Conservation (phyloP, 75 land plant species). For the Azolla pinnata region DNA sequence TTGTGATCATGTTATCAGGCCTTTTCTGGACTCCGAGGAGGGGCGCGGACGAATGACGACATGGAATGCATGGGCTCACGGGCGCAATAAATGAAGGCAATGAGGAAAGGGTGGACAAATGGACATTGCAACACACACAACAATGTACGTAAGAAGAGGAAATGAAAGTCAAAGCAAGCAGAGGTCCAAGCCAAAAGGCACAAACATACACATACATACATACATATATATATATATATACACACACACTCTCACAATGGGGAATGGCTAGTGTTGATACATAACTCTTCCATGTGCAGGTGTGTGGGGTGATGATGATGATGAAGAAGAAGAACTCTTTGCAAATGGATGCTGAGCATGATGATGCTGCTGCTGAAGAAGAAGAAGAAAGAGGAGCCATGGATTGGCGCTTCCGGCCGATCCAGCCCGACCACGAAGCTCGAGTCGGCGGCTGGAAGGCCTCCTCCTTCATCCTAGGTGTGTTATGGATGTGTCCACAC, state of each 20-base stretch:
- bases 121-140: neutral
- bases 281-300: too few relatives aligned
- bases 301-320: too few relatives aligned
- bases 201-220: neutral
- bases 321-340: too few relatives aligned
- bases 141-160: neutral
- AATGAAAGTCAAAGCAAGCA: neutral
- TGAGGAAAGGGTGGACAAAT: too few relatives aligned
- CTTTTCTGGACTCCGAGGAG: too few relatives aligned
- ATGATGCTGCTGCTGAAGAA: neutral
- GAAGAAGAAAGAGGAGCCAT: neutral
- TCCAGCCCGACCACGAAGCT: neutral
- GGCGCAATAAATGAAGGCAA: too few relatives aligned
- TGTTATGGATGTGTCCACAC: neutral
- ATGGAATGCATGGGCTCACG: too few relatives aligned
- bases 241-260: neutral
- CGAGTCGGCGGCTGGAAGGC: neutral
- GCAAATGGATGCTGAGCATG: neutral
- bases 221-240: neutral
- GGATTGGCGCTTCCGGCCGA: slow-evolving; percentile 2
- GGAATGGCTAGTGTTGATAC: too few relatives aligned
- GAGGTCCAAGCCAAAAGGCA: neutral
- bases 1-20: too few relatives aligned
- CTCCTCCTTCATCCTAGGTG: slow-evolving; percentile 2
- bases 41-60: too few relatives aligned